Base-by-base conservation (phyloP, 2,329 filamentous ascomycete species). In the Cladosporium sp. region DNA sequence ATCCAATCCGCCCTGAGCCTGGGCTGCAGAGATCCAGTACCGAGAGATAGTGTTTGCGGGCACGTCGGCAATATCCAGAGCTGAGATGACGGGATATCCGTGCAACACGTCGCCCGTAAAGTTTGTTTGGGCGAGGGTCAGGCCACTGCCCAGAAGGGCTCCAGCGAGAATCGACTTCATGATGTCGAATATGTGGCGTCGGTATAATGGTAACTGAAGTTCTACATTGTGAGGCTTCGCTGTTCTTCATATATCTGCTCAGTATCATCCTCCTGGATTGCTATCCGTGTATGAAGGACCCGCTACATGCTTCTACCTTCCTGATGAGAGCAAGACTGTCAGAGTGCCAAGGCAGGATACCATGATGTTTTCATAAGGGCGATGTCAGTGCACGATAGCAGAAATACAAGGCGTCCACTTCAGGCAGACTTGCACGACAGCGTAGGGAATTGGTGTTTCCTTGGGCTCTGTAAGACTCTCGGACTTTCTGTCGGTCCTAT, bases 11-110 rank as follows among this genome's bases (percentile, higher is more conserved):
- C 76, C 76, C 72, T 78, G 77, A 64, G 77, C 71, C 58, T 77
- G 76, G 5, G 75, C 76, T 23, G 76, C 76, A 28, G 76, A 73
- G 46, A 79, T 68, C 67, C 77, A 79, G 67, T 77, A 79, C 43
- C 74, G 73, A 1, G 76, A 76, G 4, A 79, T 71, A 4, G 74
- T 72, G 62, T 74, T 74, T n/a, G 74, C 65, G 1, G 77, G 77
- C 5, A 78, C 74, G 56, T 78, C 73, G 5, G 72, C 71, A 39
- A 79, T 70, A 51, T 78, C 73, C n/a, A 79, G 58, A 25, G 65
- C 59, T 28, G 67, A 67, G 34, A 70, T 70, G 58, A 71, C 66
- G 16, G 67, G 68, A 48, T 70, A 68, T 49, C 69, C 69, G 61
- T 68, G 66, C 18, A 71, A 58, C 28, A 56, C 66, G 56, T 71